These are phyloP conservation scores for Tephrocybe sp. DNA, from an alignment of 768 basidiomycete genomes.

Conservation along the genomic window DNA sequence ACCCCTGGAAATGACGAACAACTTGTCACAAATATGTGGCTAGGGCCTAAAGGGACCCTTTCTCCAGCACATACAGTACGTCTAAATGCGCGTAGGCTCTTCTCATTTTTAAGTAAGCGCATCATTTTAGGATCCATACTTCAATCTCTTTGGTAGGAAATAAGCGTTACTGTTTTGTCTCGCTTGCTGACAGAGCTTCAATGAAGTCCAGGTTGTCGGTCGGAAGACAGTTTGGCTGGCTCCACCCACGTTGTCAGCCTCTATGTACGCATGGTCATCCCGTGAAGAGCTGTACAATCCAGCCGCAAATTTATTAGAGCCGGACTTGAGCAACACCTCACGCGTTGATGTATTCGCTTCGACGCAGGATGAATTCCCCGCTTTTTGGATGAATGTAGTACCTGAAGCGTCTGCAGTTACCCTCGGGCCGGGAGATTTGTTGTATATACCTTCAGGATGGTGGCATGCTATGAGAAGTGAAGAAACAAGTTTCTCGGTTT, in stretches of 20 bases:
- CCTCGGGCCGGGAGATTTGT: constrained; percentile 77
- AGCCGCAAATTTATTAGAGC: constrained; percentile 34
- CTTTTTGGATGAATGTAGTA: constrained; percentile 56
- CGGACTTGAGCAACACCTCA: constrained; percentile 79
- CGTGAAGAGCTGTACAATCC: constrained; percentile 29
- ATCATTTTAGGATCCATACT: constrained; percentile 78
- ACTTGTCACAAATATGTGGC: constrained; percentile 74
- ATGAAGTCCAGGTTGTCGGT: constrained; percentile 82
- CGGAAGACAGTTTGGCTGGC: constrained; percentile 91
- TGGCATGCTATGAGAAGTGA: constrained; percentile 93
- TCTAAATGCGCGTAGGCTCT: constrained; percentile 12
- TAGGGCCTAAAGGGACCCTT: constrained; percentile 74
- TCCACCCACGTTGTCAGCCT: constrained; percentile 52
- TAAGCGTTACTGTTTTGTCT: not conserved
- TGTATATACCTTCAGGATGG: constrained; percentile 92
- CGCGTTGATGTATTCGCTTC: constrained; percentile 70
- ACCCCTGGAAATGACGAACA: constrained; percentile 67
- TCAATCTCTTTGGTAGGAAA: constrained; percentile 78
- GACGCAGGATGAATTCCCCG: constrained; percentile 34
- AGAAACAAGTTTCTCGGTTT: constrained; percentile 79
- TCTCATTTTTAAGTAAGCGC: not conserved
- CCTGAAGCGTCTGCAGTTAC: constrained; percentile 59
- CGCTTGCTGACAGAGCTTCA: constrained; percentile 9
- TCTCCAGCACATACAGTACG: constrained; percentile 87
- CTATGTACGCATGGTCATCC: constrained; percentile 59